phyloP scores from a whole-genome alignment of 2,329 filamentous ascomycete species.

The Pseudocercospora fuligena region DNA sequence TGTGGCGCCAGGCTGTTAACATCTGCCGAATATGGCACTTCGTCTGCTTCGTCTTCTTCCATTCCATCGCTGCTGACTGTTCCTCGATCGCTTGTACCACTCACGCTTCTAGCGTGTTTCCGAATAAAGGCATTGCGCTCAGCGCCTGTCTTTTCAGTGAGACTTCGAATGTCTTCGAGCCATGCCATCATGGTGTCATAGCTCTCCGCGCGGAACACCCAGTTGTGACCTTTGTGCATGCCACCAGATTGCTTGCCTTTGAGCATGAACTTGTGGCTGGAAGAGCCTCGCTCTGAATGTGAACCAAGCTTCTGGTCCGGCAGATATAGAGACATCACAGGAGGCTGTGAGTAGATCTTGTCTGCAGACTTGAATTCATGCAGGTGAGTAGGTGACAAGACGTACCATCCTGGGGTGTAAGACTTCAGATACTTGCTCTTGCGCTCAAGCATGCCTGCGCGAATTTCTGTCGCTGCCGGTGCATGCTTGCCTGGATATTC shows the following conservation, averaged over 20 bases:
- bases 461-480: slow-evolving; percentile 79
- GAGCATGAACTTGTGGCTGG: slow-evolving; percentile 96
- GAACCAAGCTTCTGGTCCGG: slow-evolving; percentile 95
- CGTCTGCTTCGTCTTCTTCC: slow-evolving; percentile 68
- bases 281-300: slow-evolving; percentile 79
- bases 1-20: slow-evolving; percentile 47
- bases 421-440: slow-evolving; percentile 99
- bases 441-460: slow-evolving; percentile 88
- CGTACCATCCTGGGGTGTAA: slow-evolving; percentile 96
- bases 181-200: slow-evolving; percentile 97
- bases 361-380: slow-evolving; percentile 99
- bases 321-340: slow-evolving; percentile 94
- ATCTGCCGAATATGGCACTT: slow-evolving; percentile 68
- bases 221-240: slow-evolving; percentile 80
- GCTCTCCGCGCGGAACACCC: slow-evolving; percentile 70
- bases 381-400: slow-evolving; percentile 92
- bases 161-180: slow-evolving; percentile 87
- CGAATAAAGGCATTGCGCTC: slow-evolving; percentile 87
- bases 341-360: slow-evolving; percentile 77
- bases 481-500: slow-evolving; percentile 90
- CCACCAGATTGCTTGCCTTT: slow-evolving; percentile 92
- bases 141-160: slow-evolving; percentile 87
- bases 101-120: slow-evolving; percentile 77
- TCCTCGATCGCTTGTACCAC: slow-evolving; percentile 63
- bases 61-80: slow-evolving; percentile 75